Evolutionary conservation across 2,329 filamentous ascomycete species (phyloP).

Genomic region (Calonectria hongkongensis): DNA sequence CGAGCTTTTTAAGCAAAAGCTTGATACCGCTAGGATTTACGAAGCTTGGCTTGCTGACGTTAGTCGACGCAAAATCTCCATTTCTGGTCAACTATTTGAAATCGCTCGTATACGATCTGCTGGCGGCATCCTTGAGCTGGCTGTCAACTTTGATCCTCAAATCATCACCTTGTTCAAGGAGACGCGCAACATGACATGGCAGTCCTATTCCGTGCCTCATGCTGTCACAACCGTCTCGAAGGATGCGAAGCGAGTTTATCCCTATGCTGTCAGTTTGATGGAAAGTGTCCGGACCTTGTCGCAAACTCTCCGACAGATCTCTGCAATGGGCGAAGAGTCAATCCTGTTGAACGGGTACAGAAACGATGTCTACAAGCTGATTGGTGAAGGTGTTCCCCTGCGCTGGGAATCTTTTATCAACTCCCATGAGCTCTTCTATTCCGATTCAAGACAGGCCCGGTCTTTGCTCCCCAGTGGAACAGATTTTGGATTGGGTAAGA

Average conservation of each 20-base stretch:
- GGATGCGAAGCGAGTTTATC: conserved; percentile 98
- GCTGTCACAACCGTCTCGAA: conserved; percentile 96
- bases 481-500: conserved; percentile 68
- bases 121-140: conserved; percentile 90
- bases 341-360: conserved; percentile 93
- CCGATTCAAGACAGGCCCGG: conserved; percentile 66
- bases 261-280: conserved; percentile 98
- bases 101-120: conserved; percentile 92
- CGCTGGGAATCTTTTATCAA: conserved; percentile 99
- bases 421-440: conserved; percentile 90
- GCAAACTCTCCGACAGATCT: conserved; percentile 90
- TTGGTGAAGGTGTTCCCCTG: conserved; percentile 90
- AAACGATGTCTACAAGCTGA: conserved; percentile 89
- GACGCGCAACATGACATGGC: conserved; percentile 95
- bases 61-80: conserved; percentile 89
- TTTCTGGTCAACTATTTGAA: conserved; percentile 92
- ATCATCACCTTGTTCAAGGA: conserved; percentile 99
- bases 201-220: conserved; percentile 95
- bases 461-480: conserved; percentile 63
- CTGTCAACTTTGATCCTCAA: conserved; percentile 97
- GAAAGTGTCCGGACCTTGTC: conserved; percentile 96
- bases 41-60: conserved; percentile 97
- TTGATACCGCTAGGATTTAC: conserved; percentile 94
- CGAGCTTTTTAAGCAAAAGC: conserved; percentile 94
- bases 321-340: conserved; percentile 89